Conservation (phyloP, 805 yeast genomes). For the Candida morakotiae region DNA sequence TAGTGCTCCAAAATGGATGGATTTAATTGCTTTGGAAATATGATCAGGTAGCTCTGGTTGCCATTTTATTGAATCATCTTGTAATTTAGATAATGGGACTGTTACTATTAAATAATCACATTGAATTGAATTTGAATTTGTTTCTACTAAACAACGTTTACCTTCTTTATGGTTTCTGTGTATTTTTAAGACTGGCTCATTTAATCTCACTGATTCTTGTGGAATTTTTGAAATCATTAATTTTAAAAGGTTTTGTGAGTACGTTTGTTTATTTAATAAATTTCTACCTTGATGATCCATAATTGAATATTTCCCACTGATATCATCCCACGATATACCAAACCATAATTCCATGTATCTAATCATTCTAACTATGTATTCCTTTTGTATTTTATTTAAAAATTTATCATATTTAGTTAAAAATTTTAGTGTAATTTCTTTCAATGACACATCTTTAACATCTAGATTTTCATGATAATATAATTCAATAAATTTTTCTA, state of each 20-base stretch:
- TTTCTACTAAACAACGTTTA: slow-evolving; percentile 24
- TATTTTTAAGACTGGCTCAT: slow-evolving; percentile 40
- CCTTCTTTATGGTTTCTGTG: slow-evolving; percentile 17
- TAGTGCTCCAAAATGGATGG: slow-evolving; percentile 34
- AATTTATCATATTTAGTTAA: slow-evolving; percentile 40
- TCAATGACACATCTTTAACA: slow-evolving; percentile 47
- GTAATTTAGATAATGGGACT: slow-evolving; percentile 71
- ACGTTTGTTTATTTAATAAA: slow-evolving; percentile 62
- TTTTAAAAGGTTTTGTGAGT: slow-evolving; percentile 44
- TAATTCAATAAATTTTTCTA: slow-evolving; percentile 55
- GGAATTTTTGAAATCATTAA: slow-evolving; percentile 37
- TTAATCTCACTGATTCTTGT: slow-evolving; percentile 30
- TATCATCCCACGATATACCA: slow-evolving; percentile 63
- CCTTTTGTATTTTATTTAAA: slow-evolving; percentile 49
- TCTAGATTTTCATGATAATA: slow-evolving; percentile 49
- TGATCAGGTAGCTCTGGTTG: slow-evolving; percentile 18
- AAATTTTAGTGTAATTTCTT: slow-evolving; percentile 46
- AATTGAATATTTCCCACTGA: slow-evolving; percentile 67
- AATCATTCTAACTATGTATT: slow-evolving; percentile 47
- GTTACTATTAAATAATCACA: slow-evolving; percentile 67
- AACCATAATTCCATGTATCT: slow-evolving; percentile 72
- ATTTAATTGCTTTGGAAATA: slow-evolving; percentile 16
- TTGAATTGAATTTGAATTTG: slow-evolving; percentile 24
- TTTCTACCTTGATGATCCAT: slow-evolving; percentile 76
- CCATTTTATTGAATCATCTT: slow-evolving; percentile 39